Percentiles rank a stretch among this genome's conserved stretches.
These are phyloP conservation scores for Dendrothele bispora DNA, from an alignment of 768 basidiomycete species.

Conservation along the genomic window DNA sequence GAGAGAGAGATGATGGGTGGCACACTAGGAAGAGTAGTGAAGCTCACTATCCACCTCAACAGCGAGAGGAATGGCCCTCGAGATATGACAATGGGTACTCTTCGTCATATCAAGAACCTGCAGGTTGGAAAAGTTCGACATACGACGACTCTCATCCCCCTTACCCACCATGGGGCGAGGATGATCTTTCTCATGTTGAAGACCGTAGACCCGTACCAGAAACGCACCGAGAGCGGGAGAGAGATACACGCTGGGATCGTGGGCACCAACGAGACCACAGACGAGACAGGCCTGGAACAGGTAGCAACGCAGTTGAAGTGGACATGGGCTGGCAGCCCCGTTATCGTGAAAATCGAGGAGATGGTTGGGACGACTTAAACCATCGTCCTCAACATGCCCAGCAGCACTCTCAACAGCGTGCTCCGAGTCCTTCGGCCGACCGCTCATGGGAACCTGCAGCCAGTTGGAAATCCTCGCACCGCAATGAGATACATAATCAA, in stretches of 20 bases:
- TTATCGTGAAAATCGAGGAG: constrained; percentile 43
- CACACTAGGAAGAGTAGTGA: constrained; percentile 31
- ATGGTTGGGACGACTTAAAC: constrained; percentile 29
- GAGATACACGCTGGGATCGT: constrained; percentile 32
- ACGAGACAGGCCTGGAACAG: too few relatives aligned
- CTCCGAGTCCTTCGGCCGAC: constrained; percentile 36
- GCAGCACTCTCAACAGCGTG: constrained; percentile 20
- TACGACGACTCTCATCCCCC: constrained; percentile 44
- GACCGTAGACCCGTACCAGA: constrained; percentile 32
- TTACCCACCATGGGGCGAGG: constrained; percentile 39
- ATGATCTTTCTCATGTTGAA: constrained; percentile 31
- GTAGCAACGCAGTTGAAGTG: too few relatives aligned
- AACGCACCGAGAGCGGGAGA: constrained; percentile 33
- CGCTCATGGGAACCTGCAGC: constrained; percentile 75
- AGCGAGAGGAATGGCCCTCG: constrained; percentile 48
- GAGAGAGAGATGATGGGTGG: constrained; percentile 47
- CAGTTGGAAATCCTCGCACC: constrained; percentile 55
- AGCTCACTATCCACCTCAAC: constrained; percentile 37
- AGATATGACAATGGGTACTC: constrained; percentile 46
- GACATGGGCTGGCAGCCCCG: constrained; percentile 57
- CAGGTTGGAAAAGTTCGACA: constrained; percentile 38
- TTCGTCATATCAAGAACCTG: constrained; percentile 46
- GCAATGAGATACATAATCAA: constrained; percentile 36
- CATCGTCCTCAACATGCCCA: constrained; percentile 13
- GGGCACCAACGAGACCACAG: constrained; percentile 37